These are phyloP conservation scores for Glutinoglossum americanum DNA, from an alignment of 495 filamentous ascomycete genomes.

Conservation along the genomic window DNA sequence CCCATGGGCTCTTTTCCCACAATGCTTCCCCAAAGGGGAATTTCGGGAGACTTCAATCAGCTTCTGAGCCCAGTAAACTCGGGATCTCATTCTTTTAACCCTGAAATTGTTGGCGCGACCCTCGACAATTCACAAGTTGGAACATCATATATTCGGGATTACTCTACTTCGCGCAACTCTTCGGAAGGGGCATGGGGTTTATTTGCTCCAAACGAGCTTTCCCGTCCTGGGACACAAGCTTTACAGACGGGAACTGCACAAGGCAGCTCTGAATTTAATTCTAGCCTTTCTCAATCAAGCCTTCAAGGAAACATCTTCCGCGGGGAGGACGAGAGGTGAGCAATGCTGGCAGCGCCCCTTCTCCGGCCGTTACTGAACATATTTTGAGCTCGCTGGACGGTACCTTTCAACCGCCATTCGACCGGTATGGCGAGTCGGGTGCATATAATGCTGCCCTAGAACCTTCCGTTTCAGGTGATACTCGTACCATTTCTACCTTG, in stretches of 20 bases:
- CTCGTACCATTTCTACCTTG: background rate
- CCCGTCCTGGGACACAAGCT: background rate
- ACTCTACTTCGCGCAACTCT: background rate
- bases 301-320: background rate
- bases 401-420: background rate
- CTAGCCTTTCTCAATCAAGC: background rate
- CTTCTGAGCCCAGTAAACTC: background rate
- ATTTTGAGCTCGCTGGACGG: background rate
- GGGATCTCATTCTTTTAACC: background rate
- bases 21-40: background rate
- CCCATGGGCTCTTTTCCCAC: background rate
- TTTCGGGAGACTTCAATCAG: background rate
- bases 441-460: background rate
- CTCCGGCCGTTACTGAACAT: background rate
- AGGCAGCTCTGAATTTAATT: background rate
- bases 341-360: background rate
- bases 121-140: background rate
- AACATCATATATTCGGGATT: background rate
- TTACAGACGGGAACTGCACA: background rate
- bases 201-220: background rate
- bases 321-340: background rate
- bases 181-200: background rate
- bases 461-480: background rate
- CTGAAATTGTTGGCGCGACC: background rate
- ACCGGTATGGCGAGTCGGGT: background rate